Evolutionary conservation across 768 basidiomycete species (phyloP).

Genomic region (Hysterangium stoloniferum): DNA sequence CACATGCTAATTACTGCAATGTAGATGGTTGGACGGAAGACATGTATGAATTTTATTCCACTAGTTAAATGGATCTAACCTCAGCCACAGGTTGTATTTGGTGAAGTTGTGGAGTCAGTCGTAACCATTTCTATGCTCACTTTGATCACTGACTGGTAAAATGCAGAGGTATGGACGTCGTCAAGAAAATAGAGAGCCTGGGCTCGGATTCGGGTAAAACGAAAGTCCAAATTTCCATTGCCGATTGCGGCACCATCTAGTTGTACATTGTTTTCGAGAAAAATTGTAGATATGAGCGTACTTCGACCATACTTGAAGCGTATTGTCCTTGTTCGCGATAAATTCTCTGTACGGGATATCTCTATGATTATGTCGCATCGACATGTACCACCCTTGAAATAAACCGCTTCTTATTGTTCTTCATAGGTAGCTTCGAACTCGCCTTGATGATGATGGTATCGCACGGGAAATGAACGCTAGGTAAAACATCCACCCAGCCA

Average conservation of each 20-base stretch:
- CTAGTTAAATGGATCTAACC: neutral
- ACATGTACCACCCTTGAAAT: no score
- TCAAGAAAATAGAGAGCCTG: constrained; percentile 48
- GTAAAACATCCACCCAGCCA: no score
- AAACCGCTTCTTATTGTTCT: no score
- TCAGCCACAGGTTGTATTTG: constrained; percentile 49
- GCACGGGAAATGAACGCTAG: no score
- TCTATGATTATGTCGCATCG: no score
- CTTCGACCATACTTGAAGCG: no score
- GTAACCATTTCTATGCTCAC: neutral
- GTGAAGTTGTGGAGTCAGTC: constrained; percentile 43
- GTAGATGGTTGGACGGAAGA: constrained; percentile 53
- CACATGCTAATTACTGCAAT: neutral
- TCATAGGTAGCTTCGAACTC: no score
- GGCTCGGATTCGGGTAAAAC: constrained; percentile 34
- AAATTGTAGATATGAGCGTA: no score
- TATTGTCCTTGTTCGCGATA: no score
- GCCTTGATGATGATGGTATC: no score
- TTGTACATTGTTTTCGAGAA: no score
- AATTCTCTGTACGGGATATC: no score
- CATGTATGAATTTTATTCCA: constrained; percentile 27
- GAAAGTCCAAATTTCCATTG: constrained; percentile 41
- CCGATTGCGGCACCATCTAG: constrained; percentile 33
- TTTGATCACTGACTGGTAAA: neutral
- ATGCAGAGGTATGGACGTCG: constrained; percentile 46